Evolutionary conservation across 495 filamentous ascomycete species (phyloP).

Genomic region (Penicillium bialowiezense): DNA sequence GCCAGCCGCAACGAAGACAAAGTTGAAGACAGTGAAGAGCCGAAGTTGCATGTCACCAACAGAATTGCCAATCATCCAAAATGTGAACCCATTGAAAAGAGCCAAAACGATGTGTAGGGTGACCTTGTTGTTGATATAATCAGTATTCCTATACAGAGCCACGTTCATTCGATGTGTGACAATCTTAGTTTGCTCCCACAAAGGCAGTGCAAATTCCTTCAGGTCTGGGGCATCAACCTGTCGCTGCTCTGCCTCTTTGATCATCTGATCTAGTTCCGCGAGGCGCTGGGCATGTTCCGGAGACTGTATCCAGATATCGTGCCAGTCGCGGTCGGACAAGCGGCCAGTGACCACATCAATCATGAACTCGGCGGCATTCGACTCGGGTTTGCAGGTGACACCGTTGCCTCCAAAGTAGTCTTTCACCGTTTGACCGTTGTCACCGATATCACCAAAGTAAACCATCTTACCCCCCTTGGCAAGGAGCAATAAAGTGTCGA

Average conservation of each 20-base stretch:
- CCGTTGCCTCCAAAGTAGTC: slow-evolving; percentile 76
- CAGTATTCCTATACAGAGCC: slow-evolving; percentile 56
- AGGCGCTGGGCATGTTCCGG: too few species aligned
- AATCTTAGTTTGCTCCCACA: slow-evolving; percentile 51
- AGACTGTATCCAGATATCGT: slow-evolving; percentile 62
- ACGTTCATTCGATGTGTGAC: slow-evolving; percentile 55
- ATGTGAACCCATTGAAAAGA: slow-evolving; percentile 35
- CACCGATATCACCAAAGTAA: slow-evolving; percentile 64
- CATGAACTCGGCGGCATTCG: slow-evolving; percentile 88
- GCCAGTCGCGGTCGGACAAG: slow-evolving; percentile 50
- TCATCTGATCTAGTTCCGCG: slow-evolving; percentile 53
- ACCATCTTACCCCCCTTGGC: slow-evolving; percentile 64
- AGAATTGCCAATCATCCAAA: slow-evolving; percentile 27
- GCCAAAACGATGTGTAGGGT: slow-evolving; percentile 24
- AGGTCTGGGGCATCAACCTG: too few species aligned
- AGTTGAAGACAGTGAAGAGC: slow-evolving; percentile 45
- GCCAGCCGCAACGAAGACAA: slow-evolving; percentile 44
- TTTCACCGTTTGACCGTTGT: slow-evolving; percentile 47
- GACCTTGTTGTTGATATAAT: slow-evolving; percentile 63
- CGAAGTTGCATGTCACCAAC: slow-evolving; percentile 23
- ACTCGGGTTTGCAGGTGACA: slow-evolving; percentile 64
- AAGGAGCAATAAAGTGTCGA: slow-evolving; percentile 65
- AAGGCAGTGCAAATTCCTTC: slow-evolving; percentile 57
- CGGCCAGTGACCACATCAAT: slow-evolving; percentile 55
- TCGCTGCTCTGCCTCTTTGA: too few species aligned